Conservation (phyloP, 139 green algal species). For the Nannochloris sp. region DNA sequence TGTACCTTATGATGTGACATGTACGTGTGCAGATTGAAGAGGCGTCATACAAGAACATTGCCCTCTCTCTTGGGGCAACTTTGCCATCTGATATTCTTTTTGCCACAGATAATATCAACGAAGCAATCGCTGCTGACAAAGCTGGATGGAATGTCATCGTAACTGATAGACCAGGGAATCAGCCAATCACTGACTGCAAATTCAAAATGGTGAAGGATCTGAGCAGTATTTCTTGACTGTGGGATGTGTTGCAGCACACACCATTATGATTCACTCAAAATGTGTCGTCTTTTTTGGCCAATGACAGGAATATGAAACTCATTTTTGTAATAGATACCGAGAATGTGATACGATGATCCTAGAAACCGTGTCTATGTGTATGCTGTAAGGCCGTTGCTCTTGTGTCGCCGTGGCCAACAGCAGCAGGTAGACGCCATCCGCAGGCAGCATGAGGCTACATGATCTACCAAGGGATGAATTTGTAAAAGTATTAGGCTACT, state of each 20-base stretch:
- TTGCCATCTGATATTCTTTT: slow-evolving; percentile 66
- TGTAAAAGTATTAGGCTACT: not conserved
- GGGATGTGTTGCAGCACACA: no score
- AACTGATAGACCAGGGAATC: slow-evolving; percentile 68
- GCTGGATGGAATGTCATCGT: slow-evolving; percentile 74
- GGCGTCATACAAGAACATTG: slow-evolving; percentile 74
- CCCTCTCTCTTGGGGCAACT: slow-evolving; percentile 63
- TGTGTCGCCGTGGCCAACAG: no score
- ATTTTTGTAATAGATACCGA: no score
- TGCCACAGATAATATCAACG: slow-evolving; percentile 71
- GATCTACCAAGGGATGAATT: slow-evolving; percentile 14
- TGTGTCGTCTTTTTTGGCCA: no score
- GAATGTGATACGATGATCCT: no score
- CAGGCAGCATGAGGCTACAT: not conserved
- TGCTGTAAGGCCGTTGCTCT: no score
- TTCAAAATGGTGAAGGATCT: not conserved
- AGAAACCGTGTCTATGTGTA: no score
- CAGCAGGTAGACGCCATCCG: no score
- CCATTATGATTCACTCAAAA: no score
- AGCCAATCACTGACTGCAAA: slow-evolving; percentile 27
- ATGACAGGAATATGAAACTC: no score
- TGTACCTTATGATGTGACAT: slow-evolving; percentile 6
- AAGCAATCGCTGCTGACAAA: slow-evolving; percentile 65
- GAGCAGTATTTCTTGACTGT: not conserved
- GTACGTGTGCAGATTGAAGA: slow-evolving; percentile 17